Percentiles rank a stretch among this genome's conserved stretches.
Evolutionary conservation across 2,329 filamentous ascomycete species (phyloP).

Genomic region (Pseudocercospora macadamiae): DNA sequence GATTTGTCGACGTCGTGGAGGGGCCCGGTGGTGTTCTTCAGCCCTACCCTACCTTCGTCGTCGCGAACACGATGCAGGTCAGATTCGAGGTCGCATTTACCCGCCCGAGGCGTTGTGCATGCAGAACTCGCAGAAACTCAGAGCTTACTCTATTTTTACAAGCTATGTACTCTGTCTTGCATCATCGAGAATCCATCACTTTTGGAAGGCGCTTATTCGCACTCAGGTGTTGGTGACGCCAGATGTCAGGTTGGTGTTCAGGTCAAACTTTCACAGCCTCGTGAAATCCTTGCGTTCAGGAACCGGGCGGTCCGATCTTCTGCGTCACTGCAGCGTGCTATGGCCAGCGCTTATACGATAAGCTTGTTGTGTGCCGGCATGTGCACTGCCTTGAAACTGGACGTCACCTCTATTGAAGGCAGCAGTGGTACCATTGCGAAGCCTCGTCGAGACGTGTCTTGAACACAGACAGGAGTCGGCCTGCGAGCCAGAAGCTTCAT

Average conservation of each 20-base stretch:
- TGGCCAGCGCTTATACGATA: not conserved
- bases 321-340: not conserved
- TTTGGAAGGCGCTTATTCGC: no score
- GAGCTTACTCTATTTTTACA: no score
- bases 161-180: no score
- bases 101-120: not conserved
- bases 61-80: no score
- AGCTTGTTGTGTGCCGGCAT: constrained; percentile 3
- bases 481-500: not conserved
- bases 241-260: no score
- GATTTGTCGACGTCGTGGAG: not conserved
- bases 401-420: not conserved
- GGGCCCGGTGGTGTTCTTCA: not conserved
- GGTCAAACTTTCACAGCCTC: no score
- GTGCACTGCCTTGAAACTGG: not conserved
- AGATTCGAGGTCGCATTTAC: not conserved
- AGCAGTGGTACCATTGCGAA: not conserved
- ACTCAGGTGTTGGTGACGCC: no score
- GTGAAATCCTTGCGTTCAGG: not conserved
- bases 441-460: not conserved
- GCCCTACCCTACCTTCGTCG: not conserved
- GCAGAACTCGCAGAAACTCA: no score
- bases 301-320: not conserved
- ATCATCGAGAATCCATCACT: no score
- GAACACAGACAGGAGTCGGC: not conserved